A percentile compares a stretch with the other conserved stretches of the same genome.
These are phyloP conservation scores for Aspergillus floridensis DNA, from an alignment of 2,329 filamentous ascomycete species.

Conservation along the genomic window DNA sequence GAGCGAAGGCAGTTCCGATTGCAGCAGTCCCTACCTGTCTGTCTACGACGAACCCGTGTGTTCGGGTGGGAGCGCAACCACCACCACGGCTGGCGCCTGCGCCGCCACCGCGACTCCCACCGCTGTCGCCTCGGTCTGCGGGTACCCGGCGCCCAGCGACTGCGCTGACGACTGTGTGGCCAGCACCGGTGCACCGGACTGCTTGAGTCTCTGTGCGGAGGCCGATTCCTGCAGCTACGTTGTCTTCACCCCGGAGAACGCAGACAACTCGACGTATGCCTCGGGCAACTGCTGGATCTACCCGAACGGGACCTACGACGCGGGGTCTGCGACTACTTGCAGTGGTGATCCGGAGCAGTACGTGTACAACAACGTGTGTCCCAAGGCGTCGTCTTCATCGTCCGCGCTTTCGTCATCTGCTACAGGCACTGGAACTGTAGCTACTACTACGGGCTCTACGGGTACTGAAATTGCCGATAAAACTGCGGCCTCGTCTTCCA, in stretches of 20 bases:
- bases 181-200: too few species aligned
- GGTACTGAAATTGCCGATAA: too few species aligned
- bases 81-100: conserved; percentile 24
- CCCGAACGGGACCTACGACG: conserved; percentile 26
- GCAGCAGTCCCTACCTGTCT: too few species aligned
- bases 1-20: too few species aligned
- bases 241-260: conserved; percentile 21
- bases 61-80: conserved; percentile 14
- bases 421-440: too few species aligned
- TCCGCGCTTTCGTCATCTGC: too few species aligned
- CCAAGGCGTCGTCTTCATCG: conserved; percentile 20
- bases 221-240: too few species aligned
- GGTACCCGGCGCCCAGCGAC: conserved; percentile 27
- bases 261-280: conserved; percentile 20
- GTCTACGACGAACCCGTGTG: too few species aligned
- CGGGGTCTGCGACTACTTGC: conserved; percentile 20
- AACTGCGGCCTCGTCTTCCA: too few species aligned
- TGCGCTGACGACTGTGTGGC: conserved; percentile 9
- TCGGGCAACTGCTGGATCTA: conserved; percentile 33
- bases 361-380: conserved; percentile 32
- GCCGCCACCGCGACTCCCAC: conserved; percentile 29
- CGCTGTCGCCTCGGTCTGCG: conserved; percentile 30
- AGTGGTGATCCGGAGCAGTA: conserved; percentile 26
- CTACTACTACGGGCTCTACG: too few species aligned
- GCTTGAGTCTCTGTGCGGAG: too few species aligned